A percentile compares a stretch with the other conserved stretches of the same genome.
phyloP scores from a whole-genome alignment of 768 basidiomycete genomes.

The Tulasnella sp. region DNA sequence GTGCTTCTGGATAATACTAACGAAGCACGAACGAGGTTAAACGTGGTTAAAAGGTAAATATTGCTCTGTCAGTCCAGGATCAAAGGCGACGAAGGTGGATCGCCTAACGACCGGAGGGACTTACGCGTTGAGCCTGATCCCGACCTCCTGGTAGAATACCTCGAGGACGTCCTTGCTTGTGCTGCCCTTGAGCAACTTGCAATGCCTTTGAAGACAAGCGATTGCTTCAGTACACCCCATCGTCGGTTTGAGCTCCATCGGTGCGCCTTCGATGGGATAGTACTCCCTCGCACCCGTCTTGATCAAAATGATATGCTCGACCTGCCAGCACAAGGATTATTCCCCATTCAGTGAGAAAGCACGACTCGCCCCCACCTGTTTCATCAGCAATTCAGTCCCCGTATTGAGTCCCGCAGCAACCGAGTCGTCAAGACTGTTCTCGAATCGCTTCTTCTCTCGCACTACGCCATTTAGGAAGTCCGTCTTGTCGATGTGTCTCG shows the following conservation, averaged over 20 bases:
- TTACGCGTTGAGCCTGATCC: slow-evolving; percentile 78
- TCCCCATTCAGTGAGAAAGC: neutral
- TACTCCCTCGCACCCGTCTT: slow-evolving; percentile 83
- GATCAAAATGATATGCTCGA: slow-evolving; percentile 86
- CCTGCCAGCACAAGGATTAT: slow-evolving; percentile 45
- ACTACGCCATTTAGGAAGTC: slow-evolving; percentile 93
- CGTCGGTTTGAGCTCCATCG: slow-evolving; percentile 80
- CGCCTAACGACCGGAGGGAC: slow-evolving; percentile 34
- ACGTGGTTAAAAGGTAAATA: neutral
- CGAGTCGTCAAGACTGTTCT: slow-evolving; percentile 84
- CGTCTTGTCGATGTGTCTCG: slow-evolving; percentile 82
- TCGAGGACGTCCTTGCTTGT: slow-evolving; percentile 95
- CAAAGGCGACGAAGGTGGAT: neutral
- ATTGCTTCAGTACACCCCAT: slow-evolving; percentile 87
- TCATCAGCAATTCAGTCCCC: slow-evolving; percentile 93
- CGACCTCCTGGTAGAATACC: slow-evolving; percentile 97
- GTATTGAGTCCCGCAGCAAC: slow-evolving; percentile 93
- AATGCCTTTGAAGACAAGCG: slow-evolving; percentile 83
- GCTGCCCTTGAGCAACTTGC: slow-evolving; percentile 84
- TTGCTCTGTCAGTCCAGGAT: neutral
- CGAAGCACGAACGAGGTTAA: neutral
- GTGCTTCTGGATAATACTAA: slow-evolving; percentile 89
- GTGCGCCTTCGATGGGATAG: slow-evolving; percentile 76
- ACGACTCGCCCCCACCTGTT: slow-evolving; percentile 54
- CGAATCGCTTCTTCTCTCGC: slow-evolving; percentile 94